Evolutionary conservation across 441 rosid genomes (phyloP), one percentile per base, ranked within the genome.

Genomic region (Erodium moschatum): DNA sequence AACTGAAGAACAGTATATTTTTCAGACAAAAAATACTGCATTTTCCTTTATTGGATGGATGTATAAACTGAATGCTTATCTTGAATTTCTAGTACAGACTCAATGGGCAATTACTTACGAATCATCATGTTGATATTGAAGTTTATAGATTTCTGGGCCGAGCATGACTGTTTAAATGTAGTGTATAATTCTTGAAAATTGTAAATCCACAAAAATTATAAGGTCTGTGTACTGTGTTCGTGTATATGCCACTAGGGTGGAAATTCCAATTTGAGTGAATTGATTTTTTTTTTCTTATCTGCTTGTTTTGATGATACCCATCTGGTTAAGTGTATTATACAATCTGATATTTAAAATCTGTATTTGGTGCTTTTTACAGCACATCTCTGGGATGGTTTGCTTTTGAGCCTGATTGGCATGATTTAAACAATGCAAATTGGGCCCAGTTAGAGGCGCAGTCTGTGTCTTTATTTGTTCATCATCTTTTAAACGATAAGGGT

Each of bases 361-460:
- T 60, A 35, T 70, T 77, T 79, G 70, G 62, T 76, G 65, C 74
- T 31, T 82, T 66, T 75, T 81, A 61, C 85, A 95, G 99, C 87
- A 86, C 91, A 71, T 85, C 93, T 72, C 82, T 95, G 85, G 92
- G 97, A 71, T 95, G 99, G 97, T 95, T 95, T 90, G 92, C 97
- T 74, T 84, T 78, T 85, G 97, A 88, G 83, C 96, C 97, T 20
- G 95, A 87, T 80, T 95, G 94, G 96, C 85, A 66, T 65, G 97
- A 94, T 72, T 81, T 77, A 61, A 85, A 83, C 71, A 76, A 82
- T 72, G 72, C 80, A 72, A 89, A 82, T 79, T 90, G 86, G 74
- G 79, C 97, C 70, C 86, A 80, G 74, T 85, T 90, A 46, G 97
- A 91, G 86, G 96, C 97, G 72, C 91, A 79, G 65, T 87, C 99